These are phyloP conservation scores for Leishmania major DNA, from an alignment of 208 protist genomes.

Conservation along the genomic window DNA sequence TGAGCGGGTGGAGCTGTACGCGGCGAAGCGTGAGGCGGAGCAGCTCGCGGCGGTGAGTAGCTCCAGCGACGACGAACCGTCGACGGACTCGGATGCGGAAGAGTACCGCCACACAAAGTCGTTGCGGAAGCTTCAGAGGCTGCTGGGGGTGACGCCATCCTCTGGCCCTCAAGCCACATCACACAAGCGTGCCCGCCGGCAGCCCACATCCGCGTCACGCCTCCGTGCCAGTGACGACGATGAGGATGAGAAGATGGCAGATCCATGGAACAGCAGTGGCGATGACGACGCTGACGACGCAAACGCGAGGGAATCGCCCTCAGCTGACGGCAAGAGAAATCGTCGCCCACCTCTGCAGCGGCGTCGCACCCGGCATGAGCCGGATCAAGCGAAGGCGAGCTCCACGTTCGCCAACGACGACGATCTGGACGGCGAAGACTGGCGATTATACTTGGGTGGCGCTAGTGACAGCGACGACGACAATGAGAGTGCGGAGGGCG, in stretches of 20 bases:
- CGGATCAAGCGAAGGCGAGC: not conserved
- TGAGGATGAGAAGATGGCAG: not conserved
- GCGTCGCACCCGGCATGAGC: not conserved
- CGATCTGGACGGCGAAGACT: slow-evolving; percentile 36
- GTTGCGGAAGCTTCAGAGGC: slow-evolving; percentile 38
- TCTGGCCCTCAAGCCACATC: not conserved
- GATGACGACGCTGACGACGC: not conserved
- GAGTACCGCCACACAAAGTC: slow-evolving; percentile 32
- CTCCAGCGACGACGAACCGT: slow-evolving; percentile 65
- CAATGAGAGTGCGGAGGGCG: slow-evolving; percentile 3
- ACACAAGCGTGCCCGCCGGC: not conserved
- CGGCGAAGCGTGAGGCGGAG: slow-evolving; percentile 75
- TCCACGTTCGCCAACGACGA: not conserved
- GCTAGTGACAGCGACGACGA: slow-evolving; percentile 6
- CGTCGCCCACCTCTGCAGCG: not conserved
- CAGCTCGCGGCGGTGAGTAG: slow-evolving; percentile 76
- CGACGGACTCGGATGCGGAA: slow-evolving; percentile 68
- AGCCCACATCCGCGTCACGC: not conserved
- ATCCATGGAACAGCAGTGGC: not conserved
- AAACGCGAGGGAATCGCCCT: not conserved
- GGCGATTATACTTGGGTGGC: slow-evolving; percentile 35
- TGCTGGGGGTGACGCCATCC: slow-evolving; percentile 37
- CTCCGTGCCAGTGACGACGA: not conserved
- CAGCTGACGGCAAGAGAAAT: not conserved
- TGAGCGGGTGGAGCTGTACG: slow-evolving; percentile 73